Evolutionary conservation across 768 basidiomycete species (phyloP), one percentile per base, ranked within the genome.

Genomic region (Psilocybe tampanensis): DNA sequence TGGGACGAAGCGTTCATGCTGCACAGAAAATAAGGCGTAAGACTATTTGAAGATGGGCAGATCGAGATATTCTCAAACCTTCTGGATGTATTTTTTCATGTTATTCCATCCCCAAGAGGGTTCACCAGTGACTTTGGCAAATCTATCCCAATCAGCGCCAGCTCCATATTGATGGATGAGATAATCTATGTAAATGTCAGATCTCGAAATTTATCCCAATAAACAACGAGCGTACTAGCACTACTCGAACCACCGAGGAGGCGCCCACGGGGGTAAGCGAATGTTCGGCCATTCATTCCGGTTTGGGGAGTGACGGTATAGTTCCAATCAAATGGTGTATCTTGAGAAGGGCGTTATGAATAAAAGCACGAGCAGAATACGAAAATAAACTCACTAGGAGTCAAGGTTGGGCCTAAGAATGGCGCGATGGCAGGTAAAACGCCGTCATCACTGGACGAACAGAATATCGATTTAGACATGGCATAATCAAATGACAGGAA

Each of bases 331-430:
- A 44, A 50, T 36, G 52, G 47, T 2, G 58, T 54, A 36, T 59
- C 58, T 59, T 15, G 15, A 15, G 13, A 39, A 13, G 15, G n/a
- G 4, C n/a, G 12, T 39, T 15, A n/a, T 13, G 12, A 39, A 39
- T 13, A 3, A 29, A 9, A 4, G 4, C 36, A 13, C 7, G 12
- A 3, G 36, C 4, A 13, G 4, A 3, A 39, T 39, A 15, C 36
- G 4, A n/a, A 39, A 39, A 15, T n/a, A 39, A 39, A 47, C 55
- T 23, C 48, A 60, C 59, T 54, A 39, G 63, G 63, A 8, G 60
- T 64, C 26, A 64, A 43, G 8, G 60, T 59, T 12, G 63, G 63
- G 6, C 58, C 63, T 6, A 64, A 26, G 55, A 64, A 61, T 2
- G 63, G 63, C 4, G 54, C 58, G 19, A 54, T 43, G 19, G 56